Evolutionary conservation across 352 stramenopile species (phyloP), one percentile per base, ranked within the genome.

Genomic region (Phytophthora tubulina): DNA sequence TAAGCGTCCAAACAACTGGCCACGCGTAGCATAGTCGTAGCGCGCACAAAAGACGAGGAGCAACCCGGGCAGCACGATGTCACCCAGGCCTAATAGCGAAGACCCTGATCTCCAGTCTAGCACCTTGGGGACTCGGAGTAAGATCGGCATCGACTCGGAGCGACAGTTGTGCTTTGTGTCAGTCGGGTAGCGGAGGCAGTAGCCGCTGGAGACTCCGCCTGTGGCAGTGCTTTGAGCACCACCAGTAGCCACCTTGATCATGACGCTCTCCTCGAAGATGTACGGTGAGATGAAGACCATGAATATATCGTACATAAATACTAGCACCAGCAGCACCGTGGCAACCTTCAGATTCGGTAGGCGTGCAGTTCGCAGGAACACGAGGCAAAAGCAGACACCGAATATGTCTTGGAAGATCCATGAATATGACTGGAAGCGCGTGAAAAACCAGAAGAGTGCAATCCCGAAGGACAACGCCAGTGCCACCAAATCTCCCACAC

Each of bases 221-320:
- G 80, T 81, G 38, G 78, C 42, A 58, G 69, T 70, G 53, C 73
- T 79, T 63, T 93, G 84, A 11, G 73, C 81, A 10, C 93, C 95
- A 66, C 84, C 92, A 13, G 92, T 98, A 9, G 95, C 96, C 11
- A 97, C 95, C 74, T 96, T 97, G 70, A 98, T 96, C 95, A 99
- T 99, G 66, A 99, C 89, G 59, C 80, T 96, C 63, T 95, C 77
- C n/a, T 86, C 63, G 65, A 97, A 97, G 36, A 98, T 89, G 56
- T 91, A 89, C 5, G 94, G 95, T 42, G 93, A 98, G 36, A 99
- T 74, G 79, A 99, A 98, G 17, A 98, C 94, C 86, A 98, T 98
- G 75, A 98, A 98, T 44, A 99, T 92, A 76, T 99, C 95, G 77
- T 99, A 99, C 67, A 96, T 86, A 80, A 99, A 99, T 17, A 97